phyloP scores from a whole-genome alignment of 2,329 filamentous ascomycete genomes.

The Talaromyces verruculosus region DNA sequence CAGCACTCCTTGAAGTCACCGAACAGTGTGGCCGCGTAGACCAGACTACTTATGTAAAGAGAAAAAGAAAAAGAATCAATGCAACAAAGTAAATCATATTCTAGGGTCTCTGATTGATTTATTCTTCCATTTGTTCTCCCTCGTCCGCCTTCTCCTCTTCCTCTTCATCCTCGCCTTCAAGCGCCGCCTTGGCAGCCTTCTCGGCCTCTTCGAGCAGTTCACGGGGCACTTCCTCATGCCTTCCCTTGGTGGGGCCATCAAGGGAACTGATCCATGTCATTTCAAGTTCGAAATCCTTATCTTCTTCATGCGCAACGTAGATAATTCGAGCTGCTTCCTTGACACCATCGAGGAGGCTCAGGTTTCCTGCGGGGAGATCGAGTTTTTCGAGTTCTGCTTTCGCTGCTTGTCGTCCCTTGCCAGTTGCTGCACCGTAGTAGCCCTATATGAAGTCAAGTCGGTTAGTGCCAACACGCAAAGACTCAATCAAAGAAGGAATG shows the following conservation, averaged over 20 bases:
- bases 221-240: slow-evolving; percentile 90
- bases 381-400: slow-evolving; percentile 99
- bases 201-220: slow-evolving; percentile 89
- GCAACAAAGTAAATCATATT: slow-evolving; percentile 25
- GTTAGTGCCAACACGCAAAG: neutral
- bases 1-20: neutral
- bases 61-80: neutral
- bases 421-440: slow-evolving; percentile 96
- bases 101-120: slow-evolving; percentile 33
- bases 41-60: neutral
- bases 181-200: slow-evolving; percentile 82
- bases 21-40: neutral
- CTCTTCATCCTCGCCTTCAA: slow-evolving; percentile 80
- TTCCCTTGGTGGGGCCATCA: slow-evolving; percentile 85
- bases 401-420: slow-evolving; percentile 92
- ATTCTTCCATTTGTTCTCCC: slow-evolving; percentile 86
- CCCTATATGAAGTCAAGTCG: slow-evolving; percentile 53
- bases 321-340: slow-evolving; percentile 97
- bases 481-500: neutral
- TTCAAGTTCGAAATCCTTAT: slow-evolving; percentile 98
- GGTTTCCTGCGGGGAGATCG: slow-evolving; percentile 72
- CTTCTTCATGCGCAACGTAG: slow-evolving; percentile 95
- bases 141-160: slow-evolving; percentile 64
- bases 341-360: slow-evolving; percentile 82
- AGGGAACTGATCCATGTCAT: slow-evolving; percentile 95